These are phyloP conservation scores for Coelastrella sp. DNA, from an alignment of 139 green algal species.

Conservation along the genomic window DNA sequence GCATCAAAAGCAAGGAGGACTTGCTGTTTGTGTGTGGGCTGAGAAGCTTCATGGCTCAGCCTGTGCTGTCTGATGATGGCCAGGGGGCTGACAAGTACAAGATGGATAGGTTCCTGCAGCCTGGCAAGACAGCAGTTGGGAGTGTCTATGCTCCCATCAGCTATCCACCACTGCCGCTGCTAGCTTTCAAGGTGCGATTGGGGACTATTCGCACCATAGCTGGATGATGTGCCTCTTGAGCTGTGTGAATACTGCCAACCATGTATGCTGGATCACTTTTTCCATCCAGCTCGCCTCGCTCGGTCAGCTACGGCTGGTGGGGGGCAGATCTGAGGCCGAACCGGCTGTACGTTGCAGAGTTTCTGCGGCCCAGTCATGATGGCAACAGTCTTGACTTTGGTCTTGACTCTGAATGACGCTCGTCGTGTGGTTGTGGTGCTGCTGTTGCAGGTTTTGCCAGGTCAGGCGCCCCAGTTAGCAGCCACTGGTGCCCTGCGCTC, in stretches of 20 bases:
- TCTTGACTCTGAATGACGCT: no score
- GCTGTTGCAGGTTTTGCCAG: conserved; percentile 21
- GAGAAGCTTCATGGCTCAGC: conserved; percentile 63
- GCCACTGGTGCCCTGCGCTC: conserved; percentile 74
- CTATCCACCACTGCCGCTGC: conserved; percentile 89
- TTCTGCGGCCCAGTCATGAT: no score
- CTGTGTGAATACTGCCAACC: no score
- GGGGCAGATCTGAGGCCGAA: no score
- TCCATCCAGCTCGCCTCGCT: no score
- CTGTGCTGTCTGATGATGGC: conserved; percentile 71
- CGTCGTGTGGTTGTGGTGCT: not conserved
- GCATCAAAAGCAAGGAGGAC: conserved; percentile 87
- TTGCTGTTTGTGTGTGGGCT: conserved; percentile 79
- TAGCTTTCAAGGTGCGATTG: conserved; percentile 86
- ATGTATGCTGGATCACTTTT: no score
- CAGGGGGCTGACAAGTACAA: conserved; percentile 91
- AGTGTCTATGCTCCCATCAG: conserved; percentile 90
- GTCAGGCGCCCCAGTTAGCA: conserved; percentile 56
- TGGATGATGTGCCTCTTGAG: no score
- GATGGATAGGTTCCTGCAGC: conserved; percentile 93
- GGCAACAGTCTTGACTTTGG: no score
- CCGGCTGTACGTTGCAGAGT: no score
- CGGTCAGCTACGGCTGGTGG: no score
- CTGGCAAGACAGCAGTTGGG: conserved; percentile 64
- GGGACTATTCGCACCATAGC: no score